A percentile compares a stretch with the other conserved stretches of the same genome.
Evolutionary conservation across 2,329 filamentous ascomycete genomes (phyloP).

Genomic region (Microsporum audouinii): DNA sequence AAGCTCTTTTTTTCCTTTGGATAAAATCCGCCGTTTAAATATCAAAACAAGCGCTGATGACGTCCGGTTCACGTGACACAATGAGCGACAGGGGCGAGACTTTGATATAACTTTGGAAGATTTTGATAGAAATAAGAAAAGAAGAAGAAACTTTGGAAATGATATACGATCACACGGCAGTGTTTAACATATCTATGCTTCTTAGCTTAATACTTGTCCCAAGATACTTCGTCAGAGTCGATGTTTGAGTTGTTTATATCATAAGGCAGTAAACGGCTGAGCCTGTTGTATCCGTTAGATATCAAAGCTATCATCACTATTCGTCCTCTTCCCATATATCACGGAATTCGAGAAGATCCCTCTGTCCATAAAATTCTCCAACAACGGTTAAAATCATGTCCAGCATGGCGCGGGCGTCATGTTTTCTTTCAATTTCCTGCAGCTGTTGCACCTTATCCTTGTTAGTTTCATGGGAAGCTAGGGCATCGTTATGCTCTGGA

Average conservation of each 20-base stretch:
- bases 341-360: constrained; percentile 68
- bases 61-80: background rate
- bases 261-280: too few species aligned
- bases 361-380: constrained; percentile 81
- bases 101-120: background rate
- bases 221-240: too few species aligned
- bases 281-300: too few species aligned
- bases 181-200: background rate
- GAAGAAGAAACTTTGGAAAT: background rate
- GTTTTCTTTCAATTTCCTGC: constrained; percentile 9
- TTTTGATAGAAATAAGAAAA: background rate
- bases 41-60: background rate
- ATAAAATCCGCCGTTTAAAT: too few species aligned
- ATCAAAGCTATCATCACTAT: background rate
- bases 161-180: background rate
- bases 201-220: too few species aligned
- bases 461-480: constrained; percentile 33
- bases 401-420: constrained; percentile 51
- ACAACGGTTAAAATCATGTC: constrained; percentile 86
- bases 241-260: too few species aligned
- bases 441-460: constrained; percentile 11
- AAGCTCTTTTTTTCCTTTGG: too few species aligned
- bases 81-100: background rate
- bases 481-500: background rate
- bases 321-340: constrained; percentile 39